These are phyloP conservation scores for Suhomyces wounanorum DNA, from an alignment of 1,139 yeast genomes.

Conservation along the genomic window DNA sequence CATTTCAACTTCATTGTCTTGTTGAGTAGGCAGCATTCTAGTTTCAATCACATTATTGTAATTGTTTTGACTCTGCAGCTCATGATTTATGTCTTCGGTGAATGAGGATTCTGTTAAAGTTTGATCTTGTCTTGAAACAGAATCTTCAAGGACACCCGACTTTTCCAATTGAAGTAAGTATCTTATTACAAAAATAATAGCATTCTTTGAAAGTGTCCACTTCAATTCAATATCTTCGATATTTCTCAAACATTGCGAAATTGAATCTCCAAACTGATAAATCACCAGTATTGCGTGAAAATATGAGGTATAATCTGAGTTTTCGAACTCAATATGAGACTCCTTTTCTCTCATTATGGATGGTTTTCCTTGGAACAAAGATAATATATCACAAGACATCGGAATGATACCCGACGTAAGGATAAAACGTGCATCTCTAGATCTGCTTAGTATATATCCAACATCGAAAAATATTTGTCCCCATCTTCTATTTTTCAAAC, in stretches of 20 bases:
- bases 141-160: conserved; percentile 11
- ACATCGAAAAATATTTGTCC: conserved; percentile 85
- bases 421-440: conserved; percentile 50
- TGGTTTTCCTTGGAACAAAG: conserved; percentile 79
- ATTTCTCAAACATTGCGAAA: conserved; percentile 51
- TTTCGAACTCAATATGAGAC: conserved; percentile 88
- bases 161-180: conserved; percentile 35
- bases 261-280: conserved; percentile 60
- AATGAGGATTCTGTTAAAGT: background rate
- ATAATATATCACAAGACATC: conserved; percentile 62
- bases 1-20: conserved; percentile 1
- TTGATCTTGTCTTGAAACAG: background rate
- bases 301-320: conserved; percentile 79
- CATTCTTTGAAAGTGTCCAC: conserved; percentile 26
- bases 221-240: conserved; percentile 24
- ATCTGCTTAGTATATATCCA: conserved; percentile 74
- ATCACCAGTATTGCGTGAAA: conserved; percentile 76
- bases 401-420: conserved; percentile 41
- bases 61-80: background rate
- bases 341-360: conserved; percentile 74
- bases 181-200: conserved; percentile 35
- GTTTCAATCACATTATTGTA: background rate
- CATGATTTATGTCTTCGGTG: background rate
- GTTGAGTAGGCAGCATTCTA: background rate
- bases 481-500: conserved; percentile 77